Percentiles rank a stretch among this genome's conserved stretches.
Conservation (phyloP, 305 asterid species). For the Ruellia speciosa region DNA sequence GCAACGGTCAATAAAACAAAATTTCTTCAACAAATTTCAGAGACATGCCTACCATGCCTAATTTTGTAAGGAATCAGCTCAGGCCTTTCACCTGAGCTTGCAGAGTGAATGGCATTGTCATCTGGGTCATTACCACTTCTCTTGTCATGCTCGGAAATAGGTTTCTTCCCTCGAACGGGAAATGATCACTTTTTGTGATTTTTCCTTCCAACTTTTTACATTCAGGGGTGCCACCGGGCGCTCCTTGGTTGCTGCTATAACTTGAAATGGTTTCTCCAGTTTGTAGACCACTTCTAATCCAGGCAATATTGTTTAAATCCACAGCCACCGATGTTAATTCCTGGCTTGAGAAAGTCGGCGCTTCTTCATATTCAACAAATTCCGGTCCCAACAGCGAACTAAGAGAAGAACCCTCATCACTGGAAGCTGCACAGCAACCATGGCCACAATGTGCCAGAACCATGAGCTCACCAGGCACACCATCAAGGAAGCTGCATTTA, state of each 20-base stretch:
- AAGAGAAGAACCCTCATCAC: conserved; percentile 19
- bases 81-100: background rate
- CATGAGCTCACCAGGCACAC: conserved; percentile 20
- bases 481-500: conserved; percentile 34
- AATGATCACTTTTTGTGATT: background rate
- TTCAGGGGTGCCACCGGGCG: background rate
- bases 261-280: conserved; percentile 22
- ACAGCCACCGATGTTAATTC: conserved; percentile 47
- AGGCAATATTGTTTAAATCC: conserved; percentile 64
- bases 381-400: conserved; percentile 78
- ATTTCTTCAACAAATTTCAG: too few species aligned
- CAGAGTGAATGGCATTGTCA: background rate
- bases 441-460: conserved; percentile 67
- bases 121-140: background rate
- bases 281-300: conserved; percentile 65
- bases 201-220: background rate
- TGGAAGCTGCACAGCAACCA: conserved; percentile 54
- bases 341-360: conserved; percentile 37
- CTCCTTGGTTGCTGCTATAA: background rate
- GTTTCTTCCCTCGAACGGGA: background rate
- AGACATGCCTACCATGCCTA: background rate
- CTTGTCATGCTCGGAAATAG: background rate
- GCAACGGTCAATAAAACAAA: too few species aligned
- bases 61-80: background rate
- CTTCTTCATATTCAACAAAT: conserved; percentile 66